Percentiles rank a stretch among this genome's conserved stretches.
These are phyloP conservation scores for Phlyctochytrium planicorne DNA, from an alignment of 192 early-diverging fungal genomes.

Conservation along the genomic window DNA sequence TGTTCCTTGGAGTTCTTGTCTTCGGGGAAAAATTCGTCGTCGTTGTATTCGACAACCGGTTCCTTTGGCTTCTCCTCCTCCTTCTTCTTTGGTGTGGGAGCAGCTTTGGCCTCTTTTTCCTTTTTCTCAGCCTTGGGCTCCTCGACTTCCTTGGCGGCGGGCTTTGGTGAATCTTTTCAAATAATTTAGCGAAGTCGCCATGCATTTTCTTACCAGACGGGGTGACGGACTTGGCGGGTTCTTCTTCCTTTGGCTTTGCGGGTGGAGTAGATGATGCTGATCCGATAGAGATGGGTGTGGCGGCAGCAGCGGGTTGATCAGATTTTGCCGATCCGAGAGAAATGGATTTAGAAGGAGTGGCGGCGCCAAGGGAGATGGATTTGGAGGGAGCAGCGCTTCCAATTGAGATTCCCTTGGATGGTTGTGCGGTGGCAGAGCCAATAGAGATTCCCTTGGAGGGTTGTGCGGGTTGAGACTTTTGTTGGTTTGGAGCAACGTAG, in stretches of 20 bases:
- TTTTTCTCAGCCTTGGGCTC: slow-evolving; percentile 16
- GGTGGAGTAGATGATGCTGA: background rate
- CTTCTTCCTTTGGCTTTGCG: background rate
- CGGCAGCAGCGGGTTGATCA: too few relatives aligned
- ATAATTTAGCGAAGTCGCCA: too few relatives aligned
- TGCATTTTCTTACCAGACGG: too few relatives aligned
- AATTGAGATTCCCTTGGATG: slow-evolving; percentile 28
- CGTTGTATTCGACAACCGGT: slow-evolving; percentile 30
- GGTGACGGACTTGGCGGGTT: background rate
- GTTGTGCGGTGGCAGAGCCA: slow-evolving; percentile 15
- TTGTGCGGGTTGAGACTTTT: slow-evolving; percentile 19
- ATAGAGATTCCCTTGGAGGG: slow-evolving; percentile 20
- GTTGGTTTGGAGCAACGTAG: slow-evolving; percentile 25
- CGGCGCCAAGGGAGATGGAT: slow-evolving; percentile 29
- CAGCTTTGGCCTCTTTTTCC: slow-evolving; percentile 1
- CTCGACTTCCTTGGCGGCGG: slow-evolving; percentile 6
- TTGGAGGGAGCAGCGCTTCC: slow-evolving; percentile 20
- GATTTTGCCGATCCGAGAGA: slow-evolving; percentile 8
- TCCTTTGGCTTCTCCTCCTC: slow-evolving; percentile 2
- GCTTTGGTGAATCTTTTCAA: background rate
- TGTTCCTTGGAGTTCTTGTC: slow-evolving; percentile 72
- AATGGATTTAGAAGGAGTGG: background rate
- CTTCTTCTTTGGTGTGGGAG: background rate
- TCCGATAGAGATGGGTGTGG: background rate
- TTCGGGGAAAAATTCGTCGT: slow-evolving; percentile 41